These are phyloP conservation scores for Suhomyces vadensis DNA, from an alignment of 805 yeast species.

Conservation along the genomic window DNA sequence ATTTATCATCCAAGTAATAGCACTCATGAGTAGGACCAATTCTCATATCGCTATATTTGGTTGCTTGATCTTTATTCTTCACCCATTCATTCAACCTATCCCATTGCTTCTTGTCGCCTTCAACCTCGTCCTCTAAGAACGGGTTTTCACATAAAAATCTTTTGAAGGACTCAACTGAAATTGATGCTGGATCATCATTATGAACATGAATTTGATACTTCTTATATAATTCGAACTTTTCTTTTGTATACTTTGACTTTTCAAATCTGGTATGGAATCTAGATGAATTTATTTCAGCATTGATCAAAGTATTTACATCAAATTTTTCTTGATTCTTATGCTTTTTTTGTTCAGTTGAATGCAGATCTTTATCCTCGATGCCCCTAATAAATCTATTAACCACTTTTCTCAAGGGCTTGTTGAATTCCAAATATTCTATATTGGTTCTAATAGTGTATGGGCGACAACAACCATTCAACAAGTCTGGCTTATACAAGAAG, in stretches of 20 bases:
- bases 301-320: slow-evolving; percentile 33
- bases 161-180: slow-evolving; percentile 50
- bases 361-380: slow-evolving; percentile 22
- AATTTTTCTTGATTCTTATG: slow-evolving; percentile 15
- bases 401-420: slow-evolving; percentile 67
- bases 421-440: slow-evolving; percentile 43
- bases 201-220: slow-evolving; percentile 76
- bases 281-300: slow-evolving; percentile 39
- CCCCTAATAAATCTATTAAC: slow-evolving; percentile 59
- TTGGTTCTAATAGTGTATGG: slow-evolving; percentile 74
- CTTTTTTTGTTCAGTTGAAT: slow-evolving; percentile 7
- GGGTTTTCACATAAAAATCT: slow-evolving; percentile 73
- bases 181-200: slow-evolving; percentile 52
- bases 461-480: slow-evolving; percentile 73
- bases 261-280: slow-evolving; percentile 51
- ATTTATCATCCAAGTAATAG: slow-evolving; percentile 60
- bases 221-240: slow-evolving; percentile 61
- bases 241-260: slow-evolving; percentile 50
- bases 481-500: slow-evolving; percentile 64
- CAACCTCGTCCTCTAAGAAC: slow-evolving; percentile 37
- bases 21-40: slow-evolving; percentile 77
- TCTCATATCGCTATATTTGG: slow-evolving; percentile 12
- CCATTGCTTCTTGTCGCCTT: slow-evolving; percentile 39
- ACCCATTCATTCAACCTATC: slow-evolving; percentile 43
- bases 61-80: slow-evolving; percentile 8